Conservation (phyloP, 2,329 filamentous ascomycete species). For the Phoma sp. region DNA sequence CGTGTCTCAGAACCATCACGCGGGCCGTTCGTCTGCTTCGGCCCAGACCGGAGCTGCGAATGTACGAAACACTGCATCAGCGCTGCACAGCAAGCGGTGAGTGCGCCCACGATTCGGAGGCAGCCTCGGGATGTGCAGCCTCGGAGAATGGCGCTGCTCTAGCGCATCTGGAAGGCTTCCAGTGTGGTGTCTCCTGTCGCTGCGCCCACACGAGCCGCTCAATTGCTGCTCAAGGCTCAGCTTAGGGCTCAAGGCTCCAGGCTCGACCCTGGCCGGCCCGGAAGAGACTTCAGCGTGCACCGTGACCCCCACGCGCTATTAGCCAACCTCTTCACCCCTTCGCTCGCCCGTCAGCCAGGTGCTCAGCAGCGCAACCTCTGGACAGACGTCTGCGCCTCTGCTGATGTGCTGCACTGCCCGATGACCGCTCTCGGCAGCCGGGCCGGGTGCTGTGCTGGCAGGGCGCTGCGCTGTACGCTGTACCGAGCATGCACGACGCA, state of each 20-base stretch:
- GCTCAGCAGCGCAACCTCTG: neutral
- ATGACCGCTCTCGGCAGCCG: slow-evolving; percentile 24
- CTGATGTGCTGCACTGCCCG: slow-evolving; percentile 9
- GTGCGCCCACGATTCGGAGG: neutral
- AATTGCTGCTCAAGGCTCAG: slow-evolving; percentile 13
- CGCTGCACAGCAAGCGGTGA: neutral
- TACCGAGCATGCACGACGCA: slow-evolving; percentile 24
- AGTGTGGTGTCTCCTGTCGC: slow-evolving; percentile 7
- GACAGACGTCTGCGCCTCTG: neutral
- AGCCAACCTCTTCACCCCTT: slow-evolving; percentile 31
- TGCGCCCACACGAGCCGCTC: slow-evolving; percentile 9
- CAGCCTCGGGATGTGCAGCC: slow-evolving; percentile 4
- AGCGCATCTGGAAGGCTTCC: slow-evolving; percentile 17
- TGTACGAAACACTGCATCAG: neutral
- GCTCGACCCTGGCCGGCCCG: slow-evolving; percentile 18
- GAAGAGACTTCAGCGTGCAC: slow-evolving; percentile 19
- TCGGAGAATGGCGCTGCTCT: slow-evolving; percentile 14
- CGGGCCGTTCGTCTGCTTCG: neutral
- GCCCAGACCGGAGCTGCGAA: neutral
- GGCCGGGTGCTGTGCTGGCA: slow-evolving; percentile 14
- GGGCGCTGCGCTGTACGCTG: slow-evolving; percentile 10
- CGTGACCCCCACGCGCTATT: slow-evolving; percentile 48
- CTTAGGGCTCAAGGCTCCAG: slow-evolving; percentile 14
- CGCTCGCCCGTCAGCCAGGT: slow-evolving; percentile 4
- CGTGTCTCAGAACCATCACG: slow-evolving; percentile 16